Evolutionary conservation across 2,329 filamentous ascomycete species (phyloP), one percentile per base, ranked within the genome.

Genomic region (Penicillium sp.): DNA sequence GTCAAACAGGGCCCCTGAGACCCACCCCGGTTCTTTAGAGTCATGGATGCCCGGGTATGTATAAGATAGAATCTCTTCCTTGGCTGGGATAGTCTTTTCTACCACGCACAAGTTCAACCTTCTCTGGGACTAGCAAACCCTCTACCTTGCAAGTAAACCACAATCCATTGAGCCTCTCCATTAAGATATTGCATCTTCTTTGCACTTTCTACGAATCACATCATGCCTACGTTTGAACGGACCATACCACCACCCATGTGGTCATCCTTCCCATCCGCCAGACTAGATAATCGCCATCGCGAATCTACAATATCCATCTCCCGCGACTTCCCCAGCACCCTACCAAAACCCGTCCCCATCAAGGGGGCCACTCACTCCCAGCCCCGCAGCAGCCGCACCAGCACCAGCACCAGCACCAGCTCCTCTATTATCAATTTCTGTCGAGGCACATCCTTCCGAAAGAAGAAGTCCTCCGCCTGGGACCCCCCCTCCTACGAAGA

Each of bases 401-500:
- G 30, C 51, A 35, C 53, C 42, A 28, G 30, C 19, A 22, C 19
- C 19, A 33, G 30, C 51, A 35, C 53, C 42, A 28, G 48, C n/a
- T 40, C 40, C 16, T 46, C 40, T 6, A 10, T 63, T 2, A 52
- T 58, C 58, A 37, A 51, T 10, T 26, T 60, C 19, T 38, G 48
- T n/a, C 57, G 58, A 3, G 35, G 49, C 28, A 37, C 57, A n/a
- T 16, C 51, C 3, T 38, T 40, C 13, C n/a, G 35, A 40, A 38
- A 38, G 25, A 57, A 64, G 35, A 49, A 55, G 42, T 16, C 26
- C 37, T 35, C 38, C 26, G 0, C 61, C 45, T 63, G 63, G 63
- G 63, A 65, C 8, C 60, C 63, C 11, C 65, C 65, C 7, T 48
- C 59, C 52, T 65, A 65, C 63, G 60, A 66, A 45, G 52, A 42